These are phyloP conservation scores for Blastobotrys chiropterorum DNA, from an alignment of 805 yeast species.

Conservation along the genomic window DNA sequence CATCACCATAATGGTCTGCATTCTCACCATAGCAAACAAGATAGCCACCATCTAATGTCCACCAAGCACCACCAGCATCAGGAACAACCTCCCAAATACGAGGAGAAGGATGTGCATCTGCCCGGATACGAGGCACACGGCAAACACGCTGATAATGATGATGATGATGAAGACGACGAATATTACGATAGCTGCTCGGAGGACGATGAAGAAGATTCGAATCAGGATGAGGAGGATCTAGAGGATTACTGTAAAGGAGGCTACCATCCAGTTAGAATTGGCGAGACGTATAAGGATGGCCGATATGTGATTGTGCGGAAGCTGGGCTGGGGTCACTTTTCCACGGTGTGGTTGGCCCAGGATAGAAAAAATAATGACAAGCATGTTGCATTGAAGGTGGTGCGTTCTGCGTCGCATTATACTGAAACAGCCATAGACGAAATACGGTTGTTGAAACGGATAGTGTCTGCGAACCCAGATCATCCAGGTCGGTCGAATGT, in stretches of 20 bases:
- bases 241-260: slow-evolving; percentile 91
- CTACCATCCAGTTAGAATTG: slow-evolving; percentile 88
- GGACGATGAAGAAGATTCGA: slow-evolving; percentile 8
- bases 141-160: background rate
- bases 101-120: background rate
- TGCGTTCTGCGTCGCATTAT: slow-evolving; percentile 83
- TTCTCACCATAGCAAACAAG: slow-evolving; percentile 1
- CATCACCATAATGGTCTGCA: slow-evolving; percentile 1
- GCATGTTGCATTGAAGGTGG: slow-evolving; percentile 93
- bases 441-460: slow-evolving; percentile 64
- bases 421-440: slow-evolving; percentile 95
- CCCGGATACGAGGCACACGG: background rate
- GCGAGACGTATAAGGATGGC: slow-evolving; percentile 73
- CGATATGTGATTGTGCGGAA: slow-evolving; percentile 79
- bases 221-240: slow-evolving; percentile 61
- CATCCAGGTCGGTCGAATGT: slow-evolving; percentile 83
- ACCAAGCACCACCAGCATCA: background rate
- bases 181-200: slow-evolving; percentile 3
- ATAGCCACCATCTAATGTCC: slow-evolving; percentile 3
- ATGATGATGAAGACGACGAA: slow-evolving; percentile 1
- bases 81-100: slow-evolving; percentile 5
- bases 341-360: slow-evolving; percentile 88
- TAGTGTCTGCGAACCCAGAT: slow-evolving; percentile 51
- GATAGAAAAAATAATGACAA: slow-evolving; percentile 46
- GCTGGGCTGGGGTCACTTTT: slow-evolving; percentile 98